A percentile compares a stretch with the other conserved stretches of the same genome.
phyloP scores from a whole-genome alignment of 2,329 filamentous ascomycete species.

The Trichoderma sp. region DNA sequence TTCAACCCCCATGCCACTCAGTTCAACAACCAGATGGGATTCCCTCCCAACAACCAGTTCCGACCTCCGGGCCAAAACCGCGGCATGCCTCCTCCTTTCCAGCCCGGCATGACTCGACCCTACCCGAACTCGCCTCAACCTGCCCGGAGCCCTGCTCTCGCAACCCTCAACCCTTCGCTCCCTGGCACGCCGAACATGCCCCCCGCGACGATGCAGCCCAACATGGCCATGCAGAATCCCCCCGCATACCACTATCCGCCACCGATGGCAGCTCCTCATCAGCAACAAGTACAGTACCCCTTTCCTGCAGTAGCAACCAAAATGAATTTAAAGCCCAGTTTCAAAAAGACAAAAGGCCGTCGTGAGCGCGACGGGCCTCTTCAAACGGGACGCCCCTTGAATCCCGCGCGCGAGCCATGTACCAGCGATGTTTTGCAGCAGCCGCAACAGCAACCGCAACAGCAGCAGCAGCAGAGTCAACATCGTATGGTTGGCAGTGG shows the following conservation, averaged over 20 bases:
- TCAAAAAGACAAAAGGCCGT: slow-evolving; percentile 47
- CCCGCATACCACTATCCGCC: slow-evolving; percentile 61
- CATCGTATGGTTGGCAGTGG: slow-evolving; percentile 37
- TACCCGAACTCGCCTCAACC: slow-evolving; percentile 64
- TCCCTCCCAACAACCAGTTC: slow-evolving; percentile 43
- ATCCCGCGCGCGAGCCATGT: slow-evolving; percentile 37
- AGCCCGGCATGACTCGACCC: slow-evolving; percentile 38
- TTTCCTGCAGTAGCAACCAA: slow-evolving; percentile 36
- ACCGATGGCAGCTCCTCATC: slow-evolving; percentile 58
- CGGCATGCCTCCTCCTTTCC: slow-evolving; percentile 49
- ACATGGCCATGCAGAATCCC: slow-evolving; percentile 63
- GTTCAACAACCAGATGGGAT: slow-evolving; percentile 47
- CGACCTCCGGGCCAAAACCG: slow-evolving; percentile 48
- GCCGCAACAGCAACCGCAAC: slow-evolving; percentile 25
- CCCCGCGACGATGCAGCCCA: slow-evolving; percentile 50
- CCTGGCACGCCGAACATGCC: slow-evolving; percentile 69
- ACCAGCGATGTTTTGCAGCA: slow-evolving; percentile 34
- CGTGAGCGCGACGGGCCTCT: slow-evolving; percentile 48
- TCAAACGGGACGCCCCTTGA: slow-evolving; percentile 38
- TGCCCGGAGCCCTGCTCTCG: slow-evolving; percentile 62
- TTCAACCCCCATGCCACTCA: slow-evolving; percentile 44
- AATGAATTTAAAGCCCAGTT: slow-evolving; percentile 39
- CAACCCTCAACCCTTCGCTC: slow-evolving; percentile 62
- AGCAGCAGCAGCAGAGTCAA: slow-evolving; percentile 30
- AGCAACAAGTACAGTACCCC: slow-evolving; percentile 55